Conservation (phyloP, 1,139 yeast genomes). For the Geotrichum restrictum region DNA sequence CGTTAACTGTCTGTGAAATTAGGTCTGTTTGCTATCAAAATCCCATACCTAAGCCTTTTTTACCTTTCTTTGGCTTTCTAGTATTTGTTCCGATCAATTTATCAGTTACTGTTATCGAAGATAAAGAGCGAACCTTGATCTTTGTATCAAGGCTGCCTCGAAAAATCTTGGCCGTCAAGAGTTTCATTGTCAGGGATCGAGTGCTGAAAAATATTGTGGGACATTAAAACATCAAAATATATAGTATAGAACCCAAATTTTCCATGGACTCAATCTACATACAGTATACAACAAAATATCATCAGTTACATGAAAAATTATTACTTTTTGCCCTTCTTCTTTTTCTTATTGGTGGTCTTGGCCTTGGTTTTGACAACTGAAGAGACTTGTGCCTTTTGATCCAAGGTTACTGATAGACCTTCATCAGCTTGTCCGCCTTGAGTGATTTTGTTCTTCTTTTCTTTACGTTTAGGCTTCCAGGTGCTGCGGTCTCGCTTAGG, state of each 20-base stretch:
- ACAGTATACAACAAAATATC: background rate
- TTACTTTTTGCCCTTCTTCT: conserved; percentile 47
- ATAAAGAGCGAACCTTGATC: background rate
- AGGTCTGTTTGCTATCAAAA: background rate
- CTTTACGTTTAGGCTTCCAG: conserved; percentile 64
- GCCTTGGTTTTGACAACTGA: conserved; percentile 25
- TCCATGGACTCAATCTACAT: no score
- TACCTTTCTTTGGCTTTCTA: background rate
- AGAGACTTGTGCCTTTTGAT: conserved; percentile 28
- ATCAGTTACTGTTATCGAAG: background rate
- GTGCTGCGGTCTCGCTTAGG: conserved; percentile 81
- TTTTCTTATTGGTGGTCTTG: conserved; percentile 46
- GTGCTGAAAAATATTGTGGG: no score
- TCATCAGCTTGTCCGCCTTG: conserved; percentile 71
- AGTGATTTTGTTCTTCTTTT: conserved; percentile 48
- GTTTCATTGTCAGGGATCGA: background rate
- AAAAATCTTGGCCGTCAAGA: background rate
- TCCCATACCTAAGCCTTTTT: background rate
- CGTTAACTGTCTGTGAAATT: background rate
- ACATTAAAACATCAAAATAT: no score
- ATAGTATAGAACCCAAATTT: no score
- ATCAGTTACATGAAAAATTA: background rate
- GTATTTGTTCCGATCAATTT: background rate
- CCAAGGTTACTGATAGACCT: conserved; percentile 44
- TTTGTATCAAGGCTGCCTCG: background rate